Conservation (phyloP, 2,329 filamentous ascomycete species). For the Fusarium temperatum region DNA sequence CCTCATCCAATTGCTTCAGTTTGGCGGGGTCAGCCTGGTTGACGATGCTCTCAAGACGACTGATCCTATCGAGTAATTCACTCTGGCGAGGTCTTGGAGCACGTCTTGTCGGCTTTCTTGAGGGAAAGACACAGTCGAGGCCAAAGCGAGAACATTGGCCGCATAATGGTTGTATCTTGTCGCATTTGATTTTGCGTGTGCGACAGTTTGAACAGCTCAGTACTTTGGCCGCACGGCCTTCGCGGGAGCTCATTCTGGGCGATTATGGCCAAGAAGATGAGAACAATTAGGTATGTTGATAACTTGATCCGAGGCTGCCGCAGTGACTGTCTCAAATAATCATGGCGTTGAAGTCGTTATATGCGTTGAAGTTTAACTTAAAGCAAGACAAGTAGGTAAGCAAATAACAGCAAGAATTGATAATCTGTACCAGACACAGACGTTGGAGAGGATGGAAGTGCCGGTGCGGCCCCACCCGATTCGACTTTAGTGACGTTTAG, state of each 20-base stretch:
- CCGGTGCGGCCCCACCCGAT: conserved; percentile 20
- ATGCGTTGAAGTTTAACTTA: conserved; percentile 18
- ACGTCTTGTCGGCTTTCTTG: conserved; percentile 55
- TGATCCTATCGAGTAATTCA: conserved; percentile 55
- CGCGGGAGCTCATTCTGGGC: conserved; percentile 32
- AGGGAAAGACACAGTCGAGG: conserved; percentile 58
- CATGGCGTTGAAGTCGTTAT: conserved; percentile 3
- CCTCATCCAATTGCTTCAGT: conserved; percentile 39
- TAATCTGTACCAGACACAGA: neutral
- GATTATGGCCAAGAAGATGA: neutral
- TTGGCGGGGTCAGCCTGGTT: conserved; percentile 51
- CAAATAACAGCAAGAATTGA: neutral
- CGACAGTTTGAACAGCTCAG: conserved; percentile 69
- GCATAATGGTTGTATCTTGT: conserved; percentile 63
- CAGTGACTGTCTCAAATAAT: neutral
- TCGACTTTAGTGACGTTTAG: conserved; percentile 20
- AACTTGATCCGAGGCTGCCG: neutral
- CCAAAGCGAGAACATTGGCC: conserved; percentile 59
- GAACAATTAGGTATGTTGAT: neutral
- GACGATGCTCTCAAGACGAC: conserved; percentile 57
- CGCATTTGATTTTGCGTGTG: conserved; percentile 69
- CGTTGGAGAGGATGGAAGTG: neutral
- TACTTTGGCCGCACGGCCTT: conserved; percentile 44
- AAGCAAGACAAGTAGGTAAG: neutral
- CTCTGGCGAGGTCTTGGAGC: conserved; percentile 53